Conservation (phyloP, 371 early-diverging fungal species). For the Apophysomyces elegans region DNA sequence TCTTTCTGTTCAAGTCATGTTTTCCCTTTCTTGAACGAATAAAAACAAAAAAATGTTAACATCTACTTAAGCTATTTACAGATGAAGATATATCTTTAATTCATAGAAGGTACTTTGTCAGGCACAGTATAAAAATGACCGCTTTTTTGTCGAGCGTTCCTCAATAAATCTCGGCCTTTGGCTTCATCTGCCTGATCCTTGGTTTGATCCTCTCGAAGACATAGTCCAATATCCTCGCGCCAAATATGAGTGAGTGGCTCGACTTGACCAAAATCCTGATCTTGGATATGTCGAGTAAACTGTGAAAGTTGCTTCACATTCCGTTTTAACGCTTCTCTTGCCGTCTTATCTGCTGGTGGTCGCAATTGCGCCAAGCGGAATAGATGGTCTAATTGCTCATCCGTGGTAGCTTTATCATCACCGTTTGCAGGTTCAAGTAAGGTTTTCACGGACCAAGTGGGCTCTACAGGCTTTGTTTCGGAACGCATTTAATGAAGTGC, state of each 20-base stretch:
- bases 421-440: conserved; percentile 19
- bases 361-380: conserved; percentile 36
- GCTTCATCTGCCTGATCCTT: conserved; percentile 12
- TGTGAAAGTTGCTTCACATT: conserved; percentile 39
- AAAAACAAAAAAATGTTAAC: no score
- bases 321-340: conserved; percentile 22
- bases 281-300: conserved; percentile 36
- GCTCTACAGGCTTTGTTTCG: conserved; percentile 25
- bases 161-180: conserved; percentile 30
- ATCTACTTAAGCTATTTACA: no score
- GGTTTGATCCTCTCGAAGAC: conserved; percentile 23
- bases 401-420: conserved; percentile 25
- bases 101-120: neutral
- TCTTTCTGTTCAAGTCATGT: no score
- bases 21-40: no score
- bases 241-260: conserved; percentile 42
- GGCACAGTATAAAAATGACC: conserved; percentile 41
- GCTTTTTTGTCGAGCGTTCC: conserved; percentile 32
- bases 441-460: conserved; percentile 39
- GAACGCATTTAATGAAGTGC: neutral
- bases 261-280: conserved; percentile 19
- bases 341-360: conserved; percentile 17
- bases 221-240: conserved; percentile 27
- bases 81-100: no score
- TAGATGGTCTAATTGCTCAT: conserved; percentile 39